Conservation (phyloP, 257 asterid genomes). For the Ilex asprella region DNA sequence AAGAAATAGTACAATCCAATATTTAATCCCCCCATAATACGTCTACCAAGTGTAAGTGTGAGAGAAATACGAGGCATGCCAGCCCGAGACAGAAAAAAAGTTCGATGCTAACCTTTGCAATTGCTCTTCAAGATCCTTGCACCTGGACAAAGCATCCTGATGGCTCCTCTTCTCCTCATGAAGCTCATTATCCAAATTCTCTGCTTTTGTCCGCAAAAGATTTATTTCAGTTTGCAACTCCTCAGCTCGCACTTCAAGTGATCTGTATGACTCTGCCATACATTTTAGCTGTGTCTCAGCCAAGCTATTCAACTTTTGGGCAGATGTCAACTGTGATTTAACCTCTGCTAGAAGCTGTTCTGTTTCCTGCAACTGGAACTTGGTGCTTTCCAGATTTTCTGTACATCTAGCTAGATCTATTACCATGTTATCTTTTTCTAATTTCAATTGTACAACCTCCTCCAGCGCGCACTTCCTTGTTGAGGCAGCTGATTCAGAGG, state of each 20-base stretch:
- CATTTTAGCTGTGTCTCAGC: conserved; percentile 96
- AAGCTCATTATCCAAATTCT: conserved; percentile 56
- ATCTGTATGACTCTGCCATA: conserved; percentile 90
- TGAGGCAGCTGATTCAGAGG: conserved; percentile 52
- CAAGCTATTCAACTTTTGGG: conserved; percentile 72
- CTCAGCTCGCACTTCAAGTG: conserved; percentile 72
- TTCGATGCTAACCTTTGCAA: conserved; percentile 46
- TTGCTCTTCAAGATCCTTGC: conserved; percentile 70
- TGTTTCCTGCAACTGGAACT: conserved; percentile 35
- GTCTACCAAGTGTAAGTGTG: no score
- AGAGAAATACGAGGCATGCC: no score
- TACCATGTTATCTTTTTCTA: conserved; percentile 60
- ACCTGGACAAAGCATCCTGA: conserved; percentile 31
- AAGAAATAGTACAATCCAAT: no score
- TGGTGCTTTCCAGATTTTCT: conserved; percentile 56
- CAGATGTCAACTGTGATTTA: conserved; percentile 53
- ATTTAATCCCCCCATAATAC: no score
- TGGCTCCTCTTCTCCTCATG: conserved; percentile 60
- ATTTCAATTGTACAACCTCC: conserved; percentile 78
- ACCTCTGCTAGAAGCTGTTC: conserved; percentile 1
- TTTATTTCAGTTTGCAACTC: conserved; percentile 67
- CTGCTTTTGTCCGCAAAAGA: conserved; percentile 48
- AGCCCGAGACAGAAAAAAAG: no score
- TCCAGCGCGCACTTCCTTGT: conserved; percentile 76
- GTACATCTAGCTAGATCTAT: conserved; percentile 51